Evolutionary conservation across 2,329 filamentous ascomycete genomes (phyloP).

Genomic region (Emmonsia crescens): DNA sequence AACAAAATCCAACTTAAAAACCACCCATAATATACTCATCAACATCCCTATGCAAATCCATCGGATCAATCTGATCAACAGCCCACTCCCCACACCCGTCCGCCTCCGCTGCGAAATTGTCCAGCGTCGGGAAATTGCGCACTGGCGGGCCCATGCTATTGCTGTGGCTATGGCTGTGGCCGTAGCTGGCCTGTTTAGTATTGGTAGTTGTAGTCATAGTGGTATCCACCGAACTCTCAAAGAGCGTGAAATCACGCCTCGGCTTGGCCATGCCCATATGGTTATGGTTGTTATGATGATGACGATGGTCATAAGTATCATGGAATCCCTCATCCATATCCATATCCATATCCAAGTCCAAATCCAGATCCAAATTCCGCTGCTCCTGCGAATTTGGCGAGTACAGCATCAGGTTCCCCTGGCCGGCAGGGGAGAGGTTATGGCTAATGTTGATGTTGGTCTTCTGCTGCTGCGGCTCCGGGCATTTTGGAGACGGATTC

Average conservation of each 20-base stretch:
- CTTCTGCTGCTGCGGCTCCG: constrained; percentile 9
- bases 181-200: not conserved
- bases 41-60: not conserved
- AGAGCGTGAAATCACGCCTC: constrained; percentile 21
- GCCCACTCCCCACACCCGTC: not conserved
- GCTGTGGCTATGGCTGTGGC: not conserved
- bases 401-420: constrained; percentile 22
- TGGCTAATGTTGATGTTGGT: constrained; percentile 2
- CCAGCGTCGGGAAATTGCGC: not conserved
- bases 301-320: constrained; percentile 13
- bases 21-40: not conserved
- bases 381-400: constrained; percentile 16
- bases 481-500: constrained; percentile 12
- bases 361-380: not conserved
- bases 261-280: constrained; percentile 10
- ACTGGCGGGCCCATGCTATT: too few species aligned
- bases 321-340: constrained; percentile 17
- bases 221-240: constrained; percentile 9
- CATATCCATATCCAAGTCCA: constrained; percentile 3
- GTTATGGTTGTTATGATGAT: not conserved
- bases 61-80: not conserved
- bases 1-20: not conserved
- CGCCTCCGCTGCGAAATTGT: not conserved
- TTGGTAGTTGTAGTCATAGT: not conserved
- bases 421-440: constrained; percentile 19